These are phyloP conservation scores for Pythium brassicae DNA, from an alignment of 352 stramenopile genomes.

Conservation along the genomic window DNA sequence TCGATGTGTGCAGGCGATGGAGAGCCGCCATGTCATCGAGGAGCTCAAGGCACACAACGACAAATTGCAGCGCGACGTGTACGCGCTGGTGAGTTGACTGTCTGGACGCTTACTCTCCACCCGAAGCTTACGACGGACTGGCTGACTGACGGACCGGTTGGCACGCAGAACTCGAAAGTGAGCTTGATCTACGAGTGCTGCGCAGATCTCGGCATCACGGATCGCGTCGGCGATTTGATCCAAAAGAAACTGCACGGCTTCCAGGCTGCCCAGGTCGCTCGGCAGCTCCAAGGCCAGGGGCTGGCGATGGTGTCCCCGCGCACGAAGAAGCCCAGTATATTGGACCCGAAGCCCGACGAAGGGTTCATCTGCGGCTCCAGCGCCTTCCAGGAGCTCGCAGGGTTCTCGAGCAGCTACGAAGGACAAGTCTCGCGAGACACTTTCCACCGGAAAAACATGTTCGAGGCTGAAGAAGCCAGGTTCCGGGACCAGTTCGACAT, in stretches of 20 bases:
- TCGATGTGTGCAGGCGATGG: conserved; percentile 29
- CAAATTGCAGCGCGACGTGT: conserved; percentile 56
- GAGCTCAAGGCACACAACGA: conserved; percentile 53
- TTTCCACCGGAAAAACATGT: conserved; percentile 51
- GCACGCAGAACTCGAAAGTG: conserved; percentile 47
- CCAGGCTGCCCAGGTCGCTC: conserved; percentile 34
- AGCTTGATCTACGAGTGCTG: conserved; percentile 61
- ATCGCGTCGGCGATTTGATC: conserved; percentile 57
- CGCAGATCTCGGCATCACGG: conserved; percentile 41
- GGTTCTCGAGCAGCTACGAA: conserved; percentile 62
- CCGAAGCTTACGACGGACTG: background rate
- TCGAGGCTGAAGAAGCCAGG: conserved; percentile 54
- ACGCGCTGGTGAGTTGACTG: conserved; percentile 25
- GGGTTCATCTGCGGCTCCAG: conserved; percentile 59
- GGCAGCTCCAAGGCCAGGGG: conserved; percentile 17
- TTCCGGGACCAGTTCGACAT: conserved; percentile 51
- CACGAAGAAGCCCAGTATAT: conserved; percentile 19
- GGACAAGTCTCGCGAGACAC: conserved; percentile 34
- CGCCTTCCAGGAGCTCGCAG: conserved; percentile 50
- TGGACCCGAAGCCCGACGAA: conserved; percentile 22
- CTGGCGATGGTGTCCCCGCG: conserved; percentile 18
- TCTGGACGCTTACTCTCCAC: background rate
- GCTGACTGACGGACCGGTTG: background rate
- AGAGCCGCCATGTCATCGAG: conserved; percentile 44
- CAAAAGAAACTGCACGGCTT: conserved; percentile 53